A percentile compares a stretch with the other conserved stretches of the same genome.
Evolutionary conservation across 306 rosid species (phyloP).

Genomic region (Quercus cerris): DNA sequence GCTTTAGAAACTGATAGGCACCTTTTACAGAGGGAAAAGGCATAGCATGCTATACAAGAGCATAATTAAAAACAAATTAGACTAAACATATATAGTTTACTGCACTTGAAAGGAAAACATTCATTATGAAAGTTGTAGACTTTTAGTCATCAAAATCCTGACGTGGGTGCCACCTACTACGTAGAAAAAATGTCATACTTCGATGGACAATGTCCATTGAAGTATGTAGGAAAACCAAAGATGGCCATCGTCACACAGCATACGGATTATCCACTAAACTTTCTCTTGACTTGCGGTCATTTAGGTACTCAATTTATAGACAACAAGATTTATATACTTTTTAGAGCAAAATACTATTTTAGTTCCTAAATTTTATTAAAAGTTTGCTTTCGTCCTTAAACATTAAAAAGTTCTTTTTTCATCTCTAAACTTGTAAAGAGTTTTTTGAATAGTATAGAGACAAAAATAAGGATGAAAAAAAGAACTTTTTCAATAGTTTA

Average conservation of each 20-base stretch:
- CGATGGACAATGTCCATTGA: too few relatives aligned
- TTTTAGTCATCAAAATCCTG: background rate
- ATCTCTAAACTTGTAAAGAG: too few relatives aligned
- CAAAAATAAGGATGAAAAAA: too few relatives aligned
- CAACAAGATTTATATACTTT: too few relatives aligned
- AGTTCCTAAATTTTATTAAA: too few relatives aligned
- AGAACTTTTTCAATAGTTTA: too few relatives aligned
- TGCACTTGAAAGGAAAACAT: background rate
- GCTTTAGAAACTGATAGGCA: background rate
- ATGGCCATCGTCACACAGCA: background rate
- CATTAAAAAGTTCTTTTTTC: too few relatives aligned
- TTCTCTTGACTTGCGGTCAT: too few relatives aligned
- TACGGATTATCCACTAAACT: background rate
- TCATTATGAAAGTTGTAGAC: background rate
- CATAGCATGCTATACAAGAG: background rate
- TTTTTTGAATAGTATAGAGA: too few relatives aligned
- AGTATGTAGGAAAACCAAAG: background rate
- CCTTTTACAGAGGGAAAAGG: background rate
- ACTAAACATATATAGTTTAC: background rate
- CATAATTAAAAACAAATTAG: constrained; percentile 4
- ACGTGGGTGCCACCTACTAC: background rate
- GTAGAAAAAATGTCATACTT: background rate
- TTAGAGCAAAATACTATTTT: too few relatives aligned
- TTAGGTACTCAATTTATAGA: too few relatives aligned
- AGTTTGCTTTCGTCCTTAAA: too few relatives aligned